A percentile compares a stretch with the other conserved stretches of the same genome.
These are phyloP conservation scores for Candida neerlandica DNA, from an alignment of 1,139 yeast species.

Conservation along the genomic window DNA sequence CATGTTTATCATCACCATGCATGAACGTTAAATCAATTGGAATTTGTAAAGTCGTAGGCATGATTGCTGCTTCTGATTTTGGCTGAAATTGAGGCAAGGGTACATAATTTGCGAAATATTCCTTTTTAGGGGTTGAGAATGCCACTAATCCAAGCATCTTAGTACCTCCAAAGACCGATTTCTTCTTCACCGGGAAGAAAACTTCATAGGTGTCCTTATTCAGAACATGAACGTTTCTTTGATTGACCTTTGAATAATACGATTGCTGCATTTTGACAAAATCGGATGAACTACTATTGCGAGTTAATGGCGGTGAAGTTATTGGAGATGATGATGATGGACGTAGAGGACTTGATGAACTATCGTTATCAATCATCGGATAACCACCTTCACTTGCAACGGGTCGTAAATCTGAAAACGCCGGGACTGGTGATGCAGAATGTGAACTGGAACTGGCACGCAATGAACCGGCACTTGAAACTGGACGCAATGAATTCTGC, in stretches of 20 bases:
- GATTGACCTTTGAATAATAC: constrained; percentile 26
- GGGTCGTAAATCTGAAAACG: constrained; percentile 3
- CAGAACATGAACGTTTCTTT: constrained; percentile 9
- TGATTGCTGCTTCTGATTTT: constrained; percentile 9
- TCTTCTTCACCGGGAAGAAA: constrained; percentile 34
- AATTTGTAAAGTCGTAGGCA: constrained; percentile 21
- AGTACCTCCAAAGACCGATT: constrained; percentile 32
- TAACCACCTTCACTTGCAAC: not conserved
- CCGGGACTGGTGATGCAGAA: not conserved
- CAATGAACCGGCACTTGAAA: constrained; percentile 10
- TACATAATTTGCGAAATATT: constrained; percentile 28
- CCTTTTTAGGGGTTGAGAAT: constrained; percentile 34
- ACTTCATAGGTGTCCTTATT: constrained; percentile 29
- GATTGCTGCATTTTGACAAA: constrained; percentile 35
- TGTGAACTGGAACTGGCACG: not conserved
- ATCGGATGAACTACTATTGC: constrained; percentile 26
- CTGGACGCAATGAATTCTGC: constrained; percentile 11
- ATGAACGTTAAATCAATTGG: constrained; percentile 33
- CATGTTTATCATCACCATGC: constrained; percentile 21
- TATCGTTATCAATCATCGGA: not conserved
- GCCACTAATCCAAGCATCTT: constrained; percentile 38
- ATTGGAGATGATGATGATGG: too few species aligned
- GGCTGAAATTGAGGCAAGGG: constrained; percentile 14
- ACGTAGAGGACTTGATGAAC: not conserved
- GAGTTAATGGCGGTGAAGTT: constrained; percentile 12